Evolutionary conservation across 2,329 filamentous ascomycete species (phyloP).

Genomic region (Fusarium sp.): DNA sequence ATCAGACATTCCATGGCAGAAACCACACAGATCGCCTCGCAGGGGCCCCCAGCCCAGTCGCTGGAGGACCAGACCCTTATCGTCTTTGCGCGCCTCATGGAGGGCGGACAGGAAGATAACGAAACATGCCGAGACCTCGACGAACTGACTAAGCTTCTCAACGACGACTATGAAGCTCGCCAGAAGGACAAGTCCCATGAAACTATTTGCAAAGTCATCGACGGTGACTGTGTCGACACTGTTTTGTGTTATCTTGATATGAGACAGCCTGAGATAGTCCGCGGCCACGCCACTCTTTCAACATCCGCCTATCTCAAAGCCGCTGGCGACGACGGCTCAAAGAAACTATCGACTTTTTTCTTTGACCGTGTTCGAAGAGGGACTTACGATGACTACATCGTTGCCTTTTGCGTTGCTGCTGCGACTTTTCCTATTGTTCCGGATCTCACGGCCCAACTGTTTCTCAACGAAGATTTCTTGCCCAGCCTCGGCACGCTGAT

Average conservation of each 20-base stretch:
- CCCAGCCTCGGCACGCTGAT: conserved; percentile 82
- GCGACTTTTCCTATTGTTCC: conserved; percentile 90
- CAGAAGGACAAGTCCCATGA: conserved; percentile 59
- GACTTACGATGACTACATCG: conserved; percentile 89
- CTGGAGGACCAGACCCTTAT: conserved; percentile 78
- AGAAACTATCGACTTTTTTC: conserved; percentile 82
- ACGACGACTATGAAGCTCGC: conserved; percentile 66
- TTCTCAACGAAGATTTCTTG: conserved; percentile 91
- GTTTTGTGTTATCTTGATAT: conserved; percentile 90
- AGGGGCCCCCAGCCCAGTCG: conserved; percentile 53
- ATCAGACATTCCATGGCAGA: conserved; percentile 51
- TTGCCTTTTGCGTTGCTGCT: conserved; percentile 93
- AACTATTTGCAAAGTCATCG: conserved; percentile 74
- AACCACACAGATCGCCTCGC: conserved; percentile 51
- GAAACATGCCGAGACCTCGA: conserved; percentile 75
- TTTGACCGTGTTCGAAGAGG: conserved; percentile 78
- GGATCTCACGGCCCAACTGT: conserved; percentile 80
- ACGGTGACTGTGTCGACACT: conserved; percentile 84
- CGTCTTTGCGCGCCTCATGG: conserved; percentile 90
- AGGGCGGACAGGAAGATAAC: conserved; percentile 87
- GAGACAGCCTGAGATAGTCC: conserved; percentile 79
- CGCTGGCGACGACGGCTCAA: conserved; percentile 78
- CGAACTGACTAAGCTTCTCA: conserved; percentile 71
- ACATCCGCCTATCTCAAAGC: conserved; percentile 88
- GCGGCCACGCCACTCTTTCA: conserved; percentile 85